Percentiles rank a stretch among this genome's conserved stretches.
phyloP scores from a whole-genome alignment of 1,284 basidiomycete genomes.

The Afroboletus lepidellus region DNA sequence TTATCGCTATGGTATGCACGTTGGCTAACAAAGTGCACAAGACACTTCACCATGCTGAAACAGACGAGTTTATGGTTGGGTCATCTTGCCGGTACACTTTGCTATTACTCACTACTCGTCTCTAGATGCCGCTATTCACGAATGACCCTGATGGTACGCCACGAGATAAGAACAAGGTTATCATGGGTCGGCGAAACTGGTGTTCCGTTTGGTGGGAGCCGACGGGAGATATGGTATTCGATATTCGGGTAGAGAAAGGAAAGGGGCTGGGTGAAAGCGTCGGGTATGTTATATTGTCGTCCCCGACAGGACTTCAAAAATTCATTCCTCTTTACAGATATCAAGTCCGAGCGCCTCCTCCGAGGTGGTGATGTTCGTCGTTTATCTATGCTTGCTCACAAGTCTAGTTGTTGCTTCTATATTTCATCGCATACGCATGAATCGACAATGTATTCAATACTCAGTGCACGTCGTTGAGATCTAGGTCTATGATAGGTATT shows the following conservation, averaged over 20 bases:
- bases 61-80: constrained; percentile 84
- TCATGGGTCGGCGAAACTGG: constrained; percentile 92
- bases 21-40: constrained; percentile 83
- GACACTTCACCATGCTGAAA: constrained; percentile 70
- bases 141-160: constrained; percentile 74
- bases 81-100: background rate
- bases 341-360: constrained; percentile 47
- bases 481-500: constrained; percentile 32
- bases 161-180: constrained; percentile 65
- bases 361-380: constrained; percentile 41
- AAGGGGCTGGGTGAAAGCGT: constrained; percentile 79
- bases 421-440: background rate
- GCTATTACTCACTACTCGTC: background rate
- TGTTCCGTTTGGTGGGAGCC: constrained; percentile 70
- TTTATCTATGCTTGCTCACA: background rate
- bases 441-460: background rate
- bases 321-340: constrained; percentile 41
- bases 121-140: constrained; percentile 77
- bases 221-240: constrained; percentile 75
- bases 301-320: background rate
- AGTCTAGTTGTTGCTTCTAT: constrained; percentile 1
- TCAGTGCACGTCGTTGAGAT: constrained; percentile 27
- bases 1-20: constrained; percentile 78
- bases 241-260: constrained; percentile 83
- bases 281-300: constrained; percentile 43